Conservation (phyloP, 768 basidiomycete species). For the Agrocybe chaxingu region DNA sequence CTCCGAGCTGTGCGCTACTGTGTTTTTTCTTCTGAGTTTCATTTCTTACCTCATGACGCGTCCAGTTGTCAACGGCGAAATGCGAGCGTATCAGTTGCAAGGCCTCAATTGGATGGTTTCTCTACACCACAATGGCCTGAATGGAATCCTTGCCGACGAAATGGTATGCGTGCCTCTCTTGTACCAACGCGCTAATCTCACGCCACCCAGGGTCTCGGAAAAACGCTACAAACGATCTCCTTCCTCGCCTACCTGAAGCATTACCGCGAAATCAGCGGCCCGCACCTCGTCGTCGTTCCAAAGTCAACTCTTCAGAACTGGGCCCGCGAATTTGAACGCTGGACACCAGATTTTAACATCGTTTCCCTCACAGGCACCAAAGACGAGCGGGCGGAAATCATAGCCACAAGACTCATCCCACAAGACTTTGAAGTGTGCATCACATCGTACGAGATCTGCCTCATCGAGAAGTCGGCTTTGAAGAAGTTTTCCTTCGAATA, state of each 20-base stretch:
- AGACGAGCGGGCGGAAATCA: constrained; percentile 84
- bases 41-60: not conserved
- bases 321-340: constrained; percentile 87
- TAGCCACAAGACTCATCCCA: constrained; percentile 73
- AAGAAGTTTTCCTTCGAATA: constrained; percentile 98
- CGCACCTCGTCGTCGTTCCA: constrained; percentile 96
- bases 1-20: constrained; percentile 72
- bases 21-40: not conserved
- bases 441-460: constrained; percentile 95
- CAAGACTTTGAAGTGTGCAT: constrained; percentile 93
- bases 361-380: constrained; percentile 82
- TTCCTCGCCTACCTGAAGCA: constrained; percentile 95
- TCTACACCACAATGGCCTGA: constrained; percentile 92
- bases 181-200: not conserved
- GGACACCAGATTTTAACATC: constrained; percentile 87
- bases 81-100: constrained; percentile 94
- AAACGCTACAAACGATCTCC: constrained; percentile 96
- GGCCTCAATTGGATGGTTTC: constrained; percentile 85
- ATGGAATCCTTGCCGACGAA: constrained; percentile 96
- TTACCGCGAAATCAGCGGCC: constrained; percentile 69
- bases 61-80: constrained; percentile 81
- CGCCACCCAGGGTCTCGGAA: constrained; percentile 78
- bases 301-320: constrained; percentile 98
- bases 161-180: constrained; percentile 51
- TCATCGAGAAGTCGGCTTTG: constrained; percentile 89